Base-by-base conservation (phyloP, 2,329 filamentous ascomycete genomes). In the Eurotiales sp. region DNA sequence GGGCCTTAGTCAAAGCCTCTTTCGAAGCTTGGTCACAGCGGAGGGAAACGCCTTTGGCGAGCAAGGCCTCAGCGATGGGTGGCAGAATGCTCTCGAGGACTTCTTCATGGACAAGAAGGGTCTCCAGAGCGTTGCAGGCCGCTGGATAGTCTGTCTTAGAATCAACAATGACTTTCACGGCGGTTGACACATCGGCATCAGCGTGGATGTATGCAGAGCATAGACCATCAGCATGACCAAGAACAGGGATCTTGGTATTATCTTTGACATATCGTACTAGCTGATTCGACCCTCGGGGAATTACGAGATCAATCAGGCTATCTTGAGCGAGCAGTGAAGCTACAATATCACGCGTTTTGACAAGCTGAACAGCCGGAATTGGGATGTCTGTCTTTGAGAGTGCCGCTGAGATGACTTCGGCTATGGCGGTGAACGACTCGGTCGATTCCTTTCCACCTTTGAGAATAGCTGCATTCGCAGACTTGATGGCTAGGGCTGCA, bases 361-460 rank as follows among this genome's bases (percentile, higher is more conserved):
- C 91, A 22, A 99, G 86, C 71, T 99, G 93, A 55, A 99, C 85
- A 51, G 92, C 90, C 42, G 82, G 85, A 62, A 90, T 87, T 51
- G 93, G 91, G 8, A 97, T 91, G 47, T 80, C 70, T 2, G 89
- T 90, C 22, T 72, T 71, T 15, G 80, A 77, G 11, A 97, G 81
- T 8, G 91, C 90, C 39, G 80, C 71, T 0, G 90, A 91, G 62
- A 99, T 95, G 65, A 88, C 86, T 29, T 78, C 81, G 6, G 92
- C 88, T 63, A 99, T 97, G 60, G 90, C 87, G 55, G 90, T 80
- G 68, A 99, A 97, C n/a, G 90, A 96, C 66, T 95, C 84, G 17
- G 87, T 93, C 0, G 91, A 96, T 72, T 99, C 93, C 68, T 96
- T 95, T 58, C 93, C 93, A 80, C 85, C 92, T 78, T 99, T 99